These are phyloP conservation scores for Zopfochytrium polystomum DNA, from an alignment of 371 early-diverging fungal species.

Conservation along the genomic window DNA sequence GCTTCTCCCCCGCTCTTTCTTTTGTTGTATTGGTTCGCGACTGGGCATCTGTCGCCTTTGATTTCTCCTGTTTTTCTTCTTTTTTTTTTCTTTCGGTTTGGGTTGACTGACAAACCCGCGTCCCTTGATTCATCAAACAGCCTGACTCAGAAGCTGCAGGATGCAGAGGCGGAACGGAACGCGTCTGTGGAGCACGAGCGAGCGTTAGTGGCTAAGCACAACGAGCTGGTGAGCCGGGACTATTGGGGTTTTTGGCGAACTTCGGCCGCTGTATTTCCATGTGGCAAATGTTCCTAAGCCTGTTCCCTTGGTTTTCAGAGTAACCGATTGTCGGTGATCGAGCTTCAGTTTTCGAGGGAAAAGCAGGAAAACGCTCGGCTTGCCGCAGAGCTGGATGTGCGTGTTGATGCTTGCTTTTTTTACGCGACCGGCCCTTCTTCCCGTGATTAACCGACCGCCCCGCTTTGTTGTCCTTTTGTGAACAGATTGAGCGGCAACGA, in stretches of 20 bases:
- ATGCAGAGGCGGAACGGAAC: slow-evolving; percentile 47
- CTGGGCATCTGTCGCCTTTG: too few relatives aligned
- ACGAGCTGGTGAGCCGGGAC: slow-evolving; percentile 23
- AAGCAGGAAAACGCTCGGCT: slow-evolving; percentile 30
- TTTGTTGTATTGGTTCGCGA: not conserved
- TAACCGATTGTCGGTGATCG: slow-evolving; percentile 24
- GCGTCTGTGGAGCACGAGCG: slow-evolving; percentile 37
- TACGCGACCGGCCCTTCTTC: not conserved
- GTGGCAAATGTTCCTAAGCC: slow-evolving; percentile 1
- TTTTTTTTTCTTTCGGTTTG: too few relatives aligned
- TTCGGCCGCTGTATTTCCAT: not conserved
- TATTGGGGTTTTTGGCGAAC: not conserved
- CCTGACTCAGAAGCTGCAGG: slow-evolving; percentile 49
- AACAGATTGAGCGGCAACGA: slow-evolving; percentile 12
- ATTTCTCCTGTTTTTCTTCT: too few relatives aligned
- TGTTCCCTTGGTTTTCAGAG: slow-evolving; percentile 9
- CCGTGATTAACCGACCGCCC: not conserved
- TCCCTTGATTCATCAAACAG: too few relatives aligned
- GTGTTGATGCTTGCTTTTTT: not conserved
- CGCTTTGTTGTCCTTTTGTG: not conserved
- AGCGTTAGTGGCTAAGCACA: slow-evolving; percentile 10
- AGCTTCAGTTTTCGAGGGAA: slow-evolving; percentile 31
- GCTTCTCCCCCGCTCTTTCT: not conserved
- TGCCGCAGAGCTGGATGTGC: slow-evolving; percentile 29
- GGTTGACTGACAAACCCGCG: too few relatives aligned